Evolutionary conservation across 106 monocot genomes (phyloP).

Genomic region (Allium fistulosum): DNA sequence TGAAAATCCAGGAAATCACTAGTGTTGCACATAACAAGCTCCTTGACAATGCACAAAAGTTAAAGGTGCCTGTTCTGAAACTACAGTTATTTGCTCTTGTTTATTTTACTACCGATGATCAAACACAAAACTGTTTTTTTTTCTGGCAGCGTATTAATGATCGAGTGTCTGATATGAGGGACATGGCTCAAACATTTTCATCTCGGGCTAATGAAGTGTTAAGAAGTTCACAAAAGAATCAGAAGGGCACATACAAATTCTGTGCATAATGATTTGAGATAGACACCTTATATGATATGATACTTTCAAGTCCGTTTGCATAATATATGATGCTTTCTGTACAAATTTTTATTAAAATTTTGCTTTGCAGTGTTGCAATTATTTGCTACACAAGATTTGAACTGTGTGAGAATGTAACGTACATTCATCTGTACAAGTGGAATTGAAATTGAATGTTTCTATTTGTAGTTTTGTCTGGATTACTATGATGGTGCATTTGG

Average conservation of each 20-base stretch:
- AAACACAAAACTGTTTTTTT: neutral
- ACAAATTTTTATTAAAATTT: neutral
- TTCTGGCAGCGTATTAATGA: slow-evolving; percentile 24
- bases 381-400: no score
- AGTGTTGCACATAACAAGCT: slow-evolving; percentile 38
- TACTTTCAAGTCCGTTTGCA: neutral
- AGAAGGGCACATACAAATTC: neutral
- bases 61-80: slow-evolving; percentile 36
- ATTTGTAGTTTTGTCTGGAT: no score
- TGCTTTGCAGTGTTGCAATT: neutral
- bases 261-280: neutral
- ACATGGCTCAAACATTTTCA: slow-evolving; percentile 62
- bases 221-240: slow-evolving; percentile 13
- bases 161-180: slow-evolving; percentile 54
- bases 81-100: neutral
- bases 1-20: slow-evolving; percentile 24
- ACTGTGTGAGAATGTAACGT: no score
- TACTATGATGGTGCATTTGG: no score
- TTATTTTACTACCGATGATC: no score
- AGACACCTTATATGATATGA: neutral
- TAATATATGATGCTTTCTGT: no score
- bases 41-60: slow-evolving; percentile 48
- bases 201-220: slow-evolving; percentile 59
- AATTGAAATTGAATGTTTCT: no score
- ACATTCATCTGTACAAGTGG: no score